Evolutionary conservation across 2,329 filamentous ascomycete species (phyloP).

Genomic region (Monilinia polystroma): DNA sequence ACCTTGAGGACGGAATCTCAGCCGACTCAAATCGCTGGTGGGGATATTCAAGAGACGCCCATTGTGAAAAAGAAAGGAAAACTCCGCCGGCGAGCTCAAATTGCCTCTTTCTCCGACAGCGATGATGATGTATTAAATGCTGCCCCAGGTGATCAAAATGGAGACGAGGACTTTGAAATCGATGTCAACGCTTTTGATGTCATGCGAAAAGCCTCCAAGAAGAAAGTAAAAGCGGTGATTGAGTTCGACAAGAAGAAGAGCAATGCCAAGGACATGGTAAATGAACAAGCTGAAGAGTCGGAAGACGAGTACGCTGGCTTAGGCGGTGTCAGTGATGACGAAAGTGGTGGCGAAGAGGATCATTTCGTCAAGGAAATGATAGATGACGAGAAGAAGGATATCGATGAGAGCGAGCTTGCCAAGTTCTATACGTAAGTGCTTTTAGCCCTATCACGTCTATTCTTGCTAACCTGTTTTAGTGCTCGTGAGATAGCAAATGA

Average conservation of each 20-base stretch:
- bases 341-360: conserved; percentile 72
- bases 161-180: conserved; percentile 43
- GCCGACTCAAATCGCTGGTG: conserved; percentile 30
- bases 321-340: conserved; percentile 85
- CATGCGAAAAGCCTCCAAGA: conserved; percentile 66
- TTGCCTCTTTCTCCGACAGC: conserved; percentile 44
- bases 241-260: conserved; percentile 82
- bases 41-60: conserved; percentile 60
- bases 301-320: conserved; percentile 97
- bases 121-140: conserved; percentile 34
- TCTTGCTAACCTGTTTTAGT: conserved; percentile 45
- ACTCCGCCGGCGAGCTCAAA: conserved; percentile 49
- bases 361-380: conserved; percentile 83
- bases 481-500: conserved; percentile 77
- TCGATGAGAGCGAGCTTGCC: conserved; percentile 77
- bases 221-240: conserved; percentile 47
- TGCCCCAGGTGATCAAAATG: conserved; percentile 27
- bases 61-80: conserved; percentile 60
- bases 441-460: neutral
- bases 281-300: conserved; percentile 94
- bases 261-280: conserved; percentile 80
- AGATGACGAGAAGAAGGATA: conserved; percentile 76
- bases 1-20: conserved; percentile 57
- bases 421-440: conserved; percentile 83
- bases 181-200: conserved; percentile 45